These are phyloP conservation scores for Exophiala mesophila DNA, from an alignment of 2,329 filamentous ascomycete genomes.

Conservation along the genomic window DNA sequence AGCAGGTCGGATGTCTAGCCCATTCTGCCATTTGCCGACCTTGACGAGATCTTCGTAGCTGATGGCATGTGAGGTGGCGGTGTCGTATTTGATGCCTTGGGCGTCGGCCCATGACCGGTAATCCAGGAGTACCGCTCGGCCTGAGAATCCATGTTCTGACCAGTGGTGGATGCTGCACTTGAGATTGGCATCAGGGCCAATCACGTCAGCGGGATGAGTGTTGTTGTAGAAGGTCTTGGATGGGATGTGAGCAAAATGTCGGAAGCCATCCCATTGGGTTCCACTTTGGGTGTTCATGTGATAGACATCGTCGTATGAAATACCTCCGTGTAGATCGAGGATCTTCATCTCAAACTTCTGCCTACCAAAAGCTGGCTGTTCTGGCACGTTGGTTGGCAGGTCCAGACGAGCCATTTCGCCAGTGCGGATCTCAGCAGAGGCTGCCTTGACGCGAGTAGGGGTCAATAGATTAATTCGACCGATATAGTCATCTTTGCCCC, in stretches of 20 bases:
- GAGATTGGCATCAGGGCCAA: slow-evolving; percentile 32
- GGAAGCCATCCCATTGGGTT: slow-evolving; percentile 49
- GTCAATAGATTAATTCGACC: slow-evolving; percentile 55
- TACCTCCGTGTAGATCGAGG: slow-evolving; percentile 36
- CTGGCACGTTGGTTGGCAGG: slow-evolving; percentile 50
- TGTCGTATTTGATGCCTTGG: slow-evolving; percentile 48
- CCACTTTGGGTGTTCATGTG: slow-evolving; percentile 46
- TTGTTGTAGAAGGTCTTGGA: slow-evolving; percentile 40
- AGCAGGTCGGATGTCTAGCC: slow-evolving; percentile 55
- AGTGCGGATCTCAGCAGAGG: slow-evolving; percentile 49
- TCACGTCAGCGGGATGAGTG: slow-evolving; percentile 34
- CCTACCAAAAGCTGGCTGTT: slow-evolving; percentile 50
- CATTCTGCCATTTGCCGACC: slow-evolving; percentile 53
- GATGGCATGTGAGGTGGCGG: slow-evolving; percentile 52
- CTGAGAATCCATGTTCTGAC: slow-evolving; percentile 39
- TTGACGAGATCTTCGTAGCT: slow-evolving; percentile 51
- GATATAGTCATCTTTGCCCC: slow-evolving; percentile 48
- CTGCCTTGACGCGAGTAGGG: slow-evolving; percentile 49
- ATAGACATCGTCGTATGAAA: slow-evolving; percentile 43
- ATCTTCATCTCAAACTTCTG: slow-evolving; percentile 53
- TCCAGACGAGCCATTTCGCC: slow-evolving; percentile 55
- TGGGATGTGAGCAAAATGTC: slow-evolving; percentile 41
- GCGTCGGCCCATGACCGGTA: slow-evolving; percentile 45
- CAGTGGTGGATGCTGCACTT: slow-evolving; percentile 42
- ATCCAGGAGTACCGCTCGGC: slow-evolving; percentile 40